phyloP scores from a whole-genome alignment of 371 early-diverging fungal species.

The Actinomortierella wolfii region DNA sequence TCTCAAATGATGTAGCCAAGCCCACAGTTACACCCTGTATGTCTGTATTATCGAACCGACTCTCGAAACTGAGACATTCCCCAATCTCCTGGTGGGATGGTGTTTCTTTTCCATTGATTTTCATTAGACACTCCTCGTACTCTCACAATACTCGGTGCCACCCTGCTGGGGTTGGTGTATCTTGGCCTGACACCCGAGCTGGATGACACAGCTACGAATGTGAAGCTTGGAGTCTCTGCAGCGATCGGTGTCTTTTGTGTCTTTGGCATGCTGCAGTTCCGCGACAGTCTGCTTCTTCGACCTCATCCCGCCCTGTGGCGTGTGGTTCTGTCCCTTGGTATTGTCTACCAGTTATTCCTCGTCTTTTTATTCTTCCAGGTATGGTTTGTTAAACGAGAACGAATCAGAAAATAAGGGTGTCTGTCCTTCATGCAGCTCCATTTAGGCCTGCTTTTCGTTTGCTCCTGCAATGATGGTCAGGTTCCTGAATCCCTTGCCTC shows the following conservation, averaged over 20 bases:
- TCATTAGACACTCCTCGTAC: slow-evolving; percentile 20
- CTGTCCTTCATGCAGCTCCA: too few relatives aligned
- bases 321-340: slow-evolving; percentile 75
- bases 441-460: too few relatives aligned
- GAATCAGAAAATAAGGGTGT: not conserved
- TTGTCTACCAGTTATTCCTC: slow-evolving; percentile 84
- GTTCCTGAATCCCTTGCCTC: too few relatives aligned
- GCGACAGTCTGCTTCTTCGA: slow-evolving; percentile 91
- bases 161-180: slow-evolving; percentile 18
- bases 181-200: slow-evolving; percentile 15
- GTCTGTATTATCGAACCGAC: too few relatives aligned
- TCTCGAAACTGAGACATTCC: too few relatives aligned
- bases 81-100: too few relatives aligned
- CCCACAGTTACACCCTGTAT: too few relatives aligned
- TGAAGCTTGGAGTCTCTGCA: slow-evolving; percentile 60
- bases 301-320: slow-evolving; percentile 95
- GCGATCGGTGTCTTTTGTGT: slow-evolving; percentile 72
- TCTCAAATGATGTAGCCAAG: too few relatives aligned
- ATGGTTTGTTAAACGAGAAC: slow-evolving; percentile 10
- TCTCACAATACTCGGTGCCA: slow-evolving; percentile 13
- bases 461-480: too few relatives aligned
- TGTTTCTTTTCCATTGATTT: not conserved
- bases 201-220: slow-evolving; percentile 18
- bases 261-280: slow-evolving; percentile 81
- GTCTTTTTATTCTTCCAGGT: slow-evolving; percentile 89